Conservation (phyloP, 225 moss, liverwort and hornwort genomes). For the Anthoceros angustus region DNA sequence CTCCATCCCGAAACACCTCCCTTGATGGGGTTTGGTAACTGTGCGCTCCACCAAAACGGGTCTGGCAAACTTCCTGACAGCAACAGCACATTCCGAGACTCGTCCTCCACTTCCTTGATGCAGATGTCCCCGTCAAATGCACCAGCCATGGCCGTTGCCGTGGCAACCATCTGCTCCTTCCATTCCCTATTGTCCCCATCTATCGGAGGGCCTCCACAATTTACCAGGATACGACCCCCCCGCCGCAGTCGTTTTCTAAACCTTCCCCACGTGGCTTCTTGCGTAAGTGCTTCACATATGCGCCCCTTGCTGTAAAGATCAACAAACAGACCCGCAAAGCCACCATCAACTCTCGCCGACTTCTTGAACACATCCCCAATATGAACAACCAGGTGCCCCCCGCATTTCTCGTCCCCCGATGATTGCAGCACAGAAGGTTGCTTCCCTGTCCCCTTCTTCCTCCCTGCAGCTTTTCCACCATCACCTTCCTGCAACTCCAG, state of each 20-base stretch:
- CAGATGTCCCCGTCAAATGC: slow-evolving; percentile 28
- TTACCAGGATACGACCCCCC: slow-evolving; percentile 37
- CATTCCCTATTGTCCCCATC: slow-evolving; percentile 8
- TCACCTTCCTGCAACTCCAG: slow-evolving; percentile 16
- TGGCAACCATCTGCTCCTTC: slow-evolving; percentile 23
- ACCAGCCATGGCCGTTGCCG: slow-evolving; percentile 24
- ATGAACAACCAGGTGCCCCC: slow-evolving; percentile 32
- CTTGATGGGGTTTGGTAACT: slow-evolving; percentile 19
- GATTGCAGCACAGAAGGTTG: neutral
- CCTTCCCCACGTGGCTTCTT: slow-evolving; percentile 24
- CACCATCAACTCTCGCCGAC: slow-evolving; percentile 17
- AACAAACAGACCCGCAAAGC: slow-evolving; percentile 45
- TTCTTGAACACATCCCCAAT: slow-evolving; percentile 33
- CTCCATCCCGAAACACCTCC: slow-evolving; percentile 29
- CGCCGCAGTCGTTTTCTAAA: slow-evolving; percentile 22
- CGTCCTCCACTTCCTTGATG: slow-evolving; percentile 25
- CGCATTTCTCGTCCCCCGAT: neutral
- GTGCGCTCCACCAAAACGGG: slow-evolving; percentile 12
- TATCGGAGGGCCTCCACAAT: slow-evolving; percentile 28
- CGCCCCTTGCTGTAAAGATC: slow-evolving; percentile 39
- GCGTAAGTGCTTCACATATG: slow-evolving; percentile 26
- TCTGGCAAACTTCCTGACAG: slow-evolving; percentile 28
- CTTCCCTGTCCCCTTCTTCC: neutral
- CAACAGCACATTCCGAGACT: slow-evolving; percentile 36
- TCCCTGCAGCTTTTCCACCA: neutral